phyloP scores from a whole-genome alignment of 345 rosid species.

The Reutealis trisperma region DNA sequence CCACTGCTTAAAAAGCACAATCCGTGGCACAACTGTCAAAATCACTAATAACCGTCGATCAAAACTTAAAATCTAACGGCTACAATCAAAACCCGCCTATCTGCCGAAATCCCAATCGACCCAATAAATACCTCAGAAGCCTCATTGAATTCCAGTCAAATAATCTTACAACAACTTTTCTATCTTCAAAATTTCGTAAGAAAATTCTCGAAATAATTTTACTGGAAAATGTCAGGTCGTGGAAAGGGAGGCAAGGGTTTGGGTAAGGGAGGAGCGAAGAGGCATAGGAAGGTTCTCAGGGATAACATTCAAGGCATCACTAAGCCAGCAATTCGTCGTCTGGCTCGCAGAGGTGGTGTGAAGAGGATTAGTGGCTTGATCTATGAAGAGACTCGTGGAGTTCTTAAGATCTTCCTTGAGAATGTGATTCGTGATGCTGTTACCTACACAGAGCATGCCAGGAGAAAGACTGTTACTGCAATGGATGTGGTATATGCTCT shows the following conservation, averaged over 20 bases:
- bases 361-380: conserved; percentile 28
- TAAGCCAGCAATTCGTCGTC: conserved; percentile 26
- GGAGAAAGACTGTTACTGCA: conserved; percentile 21
- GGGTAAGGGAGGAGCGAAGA: conserved; percentile 29
- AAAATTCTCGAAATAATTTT: background rate
- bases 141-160: accelerated
- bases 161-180: background rate
- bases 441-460: conserved; percentile 17
- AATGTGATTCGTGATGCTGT: conserved; percentile 25
- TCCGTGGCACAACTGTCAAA: background rate
- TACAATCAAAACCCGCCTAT: background rate
- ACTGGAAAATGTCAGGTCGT: conserved; percentile 22
- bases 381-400: conserved; percentile 28
- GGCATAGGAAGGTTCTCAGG: conserved; percentile 24
- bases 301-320: conserved; percentile 29
- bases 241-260: conserved; percentile 29
- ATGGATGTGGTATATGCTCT: conserved; percentile 24
- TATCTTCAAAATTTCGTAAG: too few relatives aligned
- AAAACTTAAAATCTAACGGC: background rate
- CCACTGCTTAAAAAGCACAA: background rate
- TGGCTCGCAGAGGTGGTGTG: conserved; percentile 31
- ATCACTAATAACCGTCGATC: background rate
- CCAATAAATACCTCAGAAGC: background rate
- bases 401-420: conserved; percentile 23
- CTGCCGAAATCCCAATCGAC: background rate